phyloP scores from a whole-genome alignment of 139 green algal genomes.

The Tetraselmis striata region DNA sequence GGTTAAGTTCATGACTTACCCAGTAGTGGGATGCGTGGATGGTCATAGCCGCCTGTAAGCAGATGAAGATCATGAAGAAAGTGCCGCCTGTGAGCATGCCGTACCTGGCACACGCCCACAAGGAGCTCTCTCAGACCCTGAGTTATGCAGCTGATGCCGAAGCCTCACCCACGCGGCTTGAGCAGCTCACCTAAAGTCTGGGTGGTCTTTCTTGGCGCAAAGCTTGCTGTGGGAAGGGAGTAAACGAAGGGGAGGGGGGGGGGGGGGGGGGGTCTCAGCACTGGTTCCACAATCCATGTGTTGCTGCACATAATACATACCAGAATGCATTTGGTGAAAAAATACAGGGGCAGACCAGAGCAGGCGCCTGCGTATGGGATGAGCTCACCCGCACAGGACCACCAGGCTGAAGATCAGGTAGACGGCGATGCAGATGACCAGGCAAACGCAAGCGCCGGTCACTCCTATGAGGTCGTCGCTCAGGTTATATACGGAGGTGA shows the following conservation, averaged over 20 bases:
- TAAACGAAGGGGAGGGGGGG: background rate
- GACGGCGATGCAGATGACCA: background rate
- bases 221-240: background rate
- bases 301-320: no score
- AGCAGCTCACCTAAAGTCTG: background rate
- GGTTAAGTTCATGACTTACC: no score
- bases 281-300: no score
- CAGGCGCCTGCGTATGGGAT: no score
- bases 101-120: background rate
- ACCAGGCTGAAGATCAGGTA: background rate
- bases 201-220: background rate
- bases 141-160: no score
- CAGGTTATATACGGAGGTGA: background rate
- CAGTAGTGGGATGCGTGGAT: background rate
- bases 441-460: background rate
- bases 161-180: no score
- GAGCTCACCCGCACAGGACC: background rate
- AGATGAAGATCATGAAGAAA: background rate
- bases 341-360: no score
- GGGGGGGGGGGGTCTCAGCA: no score
- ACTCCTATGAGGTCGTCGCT: background rate
- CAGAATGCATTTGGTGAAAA: no score
- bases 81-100: background rate
- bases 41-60: background rate
- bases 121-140: no score